A percentile compares a stretch with the other conserved stretches of the same genome.
phyloP scores from a whole-genome alignment of 768 basidiomycete species.

The Pleurotus pulmonarius region DNA sequence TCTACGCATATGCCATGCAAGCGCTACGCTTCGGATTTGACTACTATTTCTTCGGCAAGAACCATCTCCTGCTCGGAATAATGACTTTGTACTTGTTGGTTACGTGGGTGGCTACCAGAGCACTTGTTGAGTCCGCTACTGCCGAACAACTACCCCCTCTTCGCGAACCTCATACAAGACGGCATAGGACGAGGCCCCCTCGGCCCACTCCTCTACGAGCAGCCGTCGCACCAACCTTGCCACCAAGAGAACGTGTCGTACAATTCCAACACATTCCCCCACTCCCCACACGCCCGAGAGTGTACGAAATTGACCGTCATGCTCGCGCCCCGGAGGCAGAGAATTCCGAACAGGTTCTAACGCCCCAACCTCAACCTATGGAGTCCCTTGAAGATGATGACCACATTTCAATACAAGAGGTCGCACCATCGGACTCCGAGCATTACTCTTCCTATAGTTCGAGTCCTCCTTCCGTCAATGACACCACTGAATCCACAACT shows the following conservation, averaged over 20 bases:
- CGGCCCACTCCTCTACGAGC: neutral
- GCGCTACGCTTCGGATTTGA: conserved; percentile 3
- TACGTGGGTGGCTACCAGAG: neutral
- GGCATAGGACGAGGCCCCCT: neutral
- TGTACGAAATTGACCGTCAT: too few species aligned
- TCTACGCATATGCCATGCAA: neutral
- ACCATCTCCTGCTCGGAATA: neutral
- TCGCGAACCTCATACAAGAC: neutral
- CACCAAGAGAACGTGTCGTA: neutral
- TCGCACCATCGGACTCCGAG: too few species aligned
- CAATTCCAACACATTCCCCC: neutral
- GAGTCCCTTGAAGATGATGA: too few species aligned
- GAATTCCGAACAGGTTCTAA: too few species aligned
- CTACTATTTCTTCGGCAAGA: neutral
- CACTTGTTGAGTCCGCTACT: neutral
- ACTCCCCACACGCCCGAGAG: too few species aligned
- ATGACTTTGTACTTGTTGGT: neutral
- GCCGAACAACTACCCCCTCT: too few species aligned
- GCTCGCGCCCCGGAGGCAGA: too few species aligned
- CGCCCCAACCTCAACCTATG: too few species aligned
- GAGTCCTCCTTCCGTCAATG: too few species aligned
- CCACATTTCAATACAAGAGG: too few species aligned
- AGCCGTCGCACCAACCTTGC: neutral
- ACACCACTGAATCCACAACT: too few species aligned
- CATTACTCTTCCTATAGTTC: too few species aligned